phyloP scores from a whole-genome alignment of 176 grass and related monocot genomes.

The Lolium perenne region DNA sequence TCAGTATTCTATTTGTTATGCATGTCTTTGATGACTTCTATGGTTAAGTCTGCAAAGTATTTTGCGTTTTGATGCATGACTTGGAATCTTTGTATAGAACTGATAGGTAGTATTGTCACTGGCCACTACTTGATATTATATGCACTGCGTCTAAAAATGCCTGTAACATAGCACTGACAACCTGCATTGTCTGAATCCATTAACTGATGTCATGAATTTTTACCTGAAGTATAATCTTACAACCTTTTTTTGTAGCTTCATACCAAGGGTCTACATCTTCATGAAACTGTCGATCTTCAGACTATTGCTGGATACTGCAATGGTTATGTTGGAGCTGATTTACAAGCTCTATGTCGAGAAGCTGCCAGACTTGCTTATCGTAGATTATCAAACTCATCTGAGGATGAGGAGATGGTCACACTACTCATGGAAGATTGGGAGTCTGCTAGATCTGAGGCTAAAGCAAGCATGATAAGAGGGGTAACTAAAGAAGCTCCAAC shows the following conservation, averaged over 20 bases:
- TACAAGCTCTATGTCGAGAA: slow-evolving; percentile 73
- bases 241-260: slow-evolving; percentile 65
- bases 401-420: slow-evolving; percentile 40
- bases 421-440: slow-evolving; percentile 78
- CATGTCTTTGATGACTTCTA: background rate
- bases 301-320: slow-evolving; percentile 74
- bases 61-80: background rate
- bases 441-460: slow-evolving; percentile 63
- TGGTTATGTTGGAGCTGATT: slow-evolving; percentile 94
- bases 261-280: slow-evolving; percentile 69
- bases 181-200: background rate
- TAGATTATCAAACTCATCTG: slow-evolving; percentile 48
- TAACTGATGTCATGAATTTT: background rate
- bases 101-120: slow-evolving; percentile 10
- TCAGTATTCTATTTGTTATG: background rate
- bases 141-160: background rate
- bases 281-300: slow-evolving; percentile 78
- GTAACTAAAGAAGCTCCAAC: slow-evolving; percentile 73
- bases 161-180: background rate
- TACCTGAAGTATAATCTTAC: slow-evolving; percentile 9
- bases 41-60: slow-evolving; percentile 5
- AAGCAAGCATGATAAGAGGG: slow-evolving; percentile 83
- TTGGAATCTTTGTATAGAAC: background rate
- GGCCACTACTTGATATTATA: background rate
- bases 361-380: slow-evolving; percentile 68